These are phyloP conservation scores for Taphrina deformans DNA, from an alignment of 1,139 yeast genomes.

Conservation along the genomic window DNA sequence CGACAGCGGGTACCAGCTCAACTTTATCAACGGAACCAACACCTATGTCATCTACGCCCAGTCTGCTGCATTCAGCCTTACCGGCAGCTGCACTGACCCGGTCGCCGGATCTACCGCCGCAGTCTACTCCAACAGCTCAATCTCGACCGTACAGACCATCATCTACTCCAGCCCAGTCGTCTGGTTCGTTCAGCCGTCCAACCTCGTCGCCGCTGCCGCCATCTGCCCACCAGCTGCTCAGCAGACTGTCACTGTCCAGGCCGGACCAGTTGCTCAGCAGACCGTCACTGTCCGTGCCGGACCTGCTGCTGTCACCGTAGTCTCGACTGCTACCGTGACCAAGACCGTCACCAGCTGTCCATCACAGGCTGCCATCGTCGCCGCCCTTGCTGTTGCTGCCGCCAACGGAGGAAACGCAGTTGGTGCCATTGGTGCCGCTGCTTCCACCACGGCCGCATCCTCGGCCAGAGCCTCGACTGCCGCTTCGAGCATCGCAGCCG, in stretches of 20 bases:
- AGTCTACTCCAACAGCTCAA: conserved; percentile 20
- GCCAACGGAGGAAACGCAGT: neutral
- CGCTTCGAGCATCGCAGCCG: neutral
- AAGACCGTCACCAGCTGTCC: conserved; percentile 11
- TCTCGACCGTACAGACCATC: conserved; percentile 18
- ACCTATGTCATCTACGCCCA: conserved; percentile 35
- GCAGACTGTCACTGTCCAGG: conserved; percentile 30
- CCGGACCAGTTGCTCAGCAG: conserved; percentile 12
- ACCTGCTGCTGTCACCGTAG: neutral
- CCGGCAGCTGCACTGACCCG: conserved; percentile 30
- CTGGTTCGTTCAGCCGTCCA: conserved; percentile 26
- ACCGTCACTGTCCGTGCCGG: conserved; percentile 16
- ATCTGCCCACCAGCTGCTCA: conserved; percentile 19
- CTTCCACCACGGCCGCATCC: neutral
- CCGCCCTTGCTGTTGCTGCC: conserved; percentile 23
- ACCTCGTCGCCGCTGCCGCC: conserved; percentile 22
- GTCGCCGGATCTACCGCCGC: conserved; percentile 10
- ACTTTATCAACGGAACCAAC: conserved; percentile 35
- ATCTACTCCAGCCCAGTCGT: conserved; percentile 17
- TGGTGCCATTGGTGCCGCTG: neutral
- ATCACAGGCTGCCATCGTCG: conserved; percentile 23
- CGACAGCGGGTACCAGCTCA: conserved; percentile 31
- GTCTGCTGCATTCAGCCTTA: conserved; percentile 29
- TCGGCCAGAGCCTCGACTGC: neutral
- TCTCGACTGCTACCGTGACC: conserved; percentile 7